Percentiles rank a stretch among this genome's conserved stretches.
Conservation (phyloP, 2,329 filamentous ascomycete genomes). For the Curvularia verruculosa region DNA sequence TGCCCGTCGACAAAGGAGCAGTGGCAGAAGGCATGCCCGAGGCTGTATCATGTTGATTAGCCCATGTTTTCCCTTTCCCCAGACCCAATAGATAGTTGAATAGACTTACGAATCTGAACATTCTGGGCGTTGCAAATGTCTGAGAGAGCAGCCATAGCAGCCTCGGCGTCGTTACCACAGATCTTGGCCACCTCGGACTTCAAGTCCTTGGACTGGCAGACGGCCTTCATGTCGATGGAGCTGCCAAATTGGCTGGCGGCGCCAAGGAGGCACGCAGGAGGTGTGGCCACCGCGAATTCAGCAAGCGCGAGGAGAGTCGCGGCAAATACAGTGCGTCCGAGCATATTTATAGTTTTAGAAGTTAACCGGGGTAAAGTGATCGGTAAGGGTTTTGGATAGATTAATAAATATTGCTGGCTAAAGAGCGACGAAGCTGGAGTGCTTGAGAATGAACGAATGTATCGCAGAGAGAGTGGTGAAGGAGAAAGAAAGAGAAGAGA, state of each 20-base stretch:
- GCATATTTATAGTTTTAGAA: constrained; percentile 29
- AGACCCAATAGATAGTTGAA: too few species aligned
- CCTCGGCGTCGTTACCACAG: constrained; percentile 31
- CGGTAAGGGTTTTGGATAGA: neutral
- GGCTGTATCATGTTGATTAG: constrained; percentile 9
- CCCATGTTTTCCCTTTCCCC: neutral
- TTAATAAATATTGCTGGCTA: constrained; percentile 22
- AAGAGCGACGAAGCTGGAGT: constrained; percentile 21
- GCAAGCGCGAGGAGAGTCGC: constrained; percentile 35
- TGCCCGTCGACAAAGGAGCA: constrained; percentile 18
- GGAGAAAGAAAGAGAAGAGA: constrained; percentile 7
- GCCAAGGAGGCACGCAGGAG: constrained; percentile 40
- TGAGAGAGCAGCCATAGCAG: constrained; percentile 35
- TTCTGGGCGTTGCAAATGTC: constrained; percentile 37
- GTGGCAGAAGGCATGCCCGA: constrained; percentile 28
- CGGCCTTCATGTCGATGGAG: constrained; percentile 32
- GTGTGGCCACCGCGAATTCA: constrained; percentile 28
- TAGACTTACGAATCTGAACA: constrained; percentile 39
- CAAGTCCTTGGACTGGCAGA: constrained; percentile 39
- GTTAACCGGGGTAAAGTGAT: neutral
- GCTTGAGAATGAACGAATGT: constrained; percentile 19
- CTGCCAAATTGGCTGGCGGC: constrained; percentile 39
- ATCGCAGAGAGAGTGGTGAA: constrained; percentile 19
- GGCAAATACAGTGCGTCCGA: constrained; percentile 37
- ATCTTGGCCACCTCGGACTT: constrained; percentile 30